phyloP scores from a whole-genome alignment of 1,284 basidiomycete species.

The Pisolithus thermaeus region DNA sequence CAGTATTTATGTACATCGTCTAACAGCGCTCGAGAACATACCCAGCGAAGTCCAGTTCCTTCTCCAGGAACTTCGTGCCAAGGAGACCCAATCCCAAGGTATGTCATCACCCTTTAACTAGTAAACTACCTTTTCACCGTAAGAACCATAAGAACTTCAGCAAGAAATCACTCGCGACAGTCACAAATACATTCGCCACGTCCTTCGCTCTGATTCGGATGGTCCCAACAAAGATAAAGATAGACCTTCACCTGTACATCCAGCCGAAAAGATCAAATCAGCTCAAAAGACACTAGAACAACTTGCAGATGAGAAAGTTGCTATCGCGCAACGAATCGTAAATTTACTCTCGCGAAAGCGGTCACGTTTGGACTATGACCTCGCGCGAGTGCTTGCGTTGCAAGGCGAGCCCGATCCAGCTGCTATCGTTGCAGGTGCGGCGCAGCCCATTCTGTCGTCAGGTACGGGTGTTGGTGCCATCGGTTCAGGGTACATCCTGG shows the following conservation, averaged over 20 bases:
- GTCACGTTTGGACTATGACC: slow-evolving; percentile 51
- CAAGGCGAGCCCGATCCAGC: slow-evolving; percentile 46
- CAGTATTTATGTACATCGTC: background rate
- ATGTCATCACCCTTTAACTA: slow-evolving; percentile 6
- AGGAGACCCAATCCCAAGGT: slow-evolving; percentile 50
- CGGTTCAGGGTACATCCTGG: slow-evolving; percentile 24
- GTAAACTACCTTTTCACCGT: background rate
- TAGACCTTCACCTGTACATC: slow-evolving; percentile 26
- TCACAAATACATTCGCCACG: slow-evolving; percentile 47
- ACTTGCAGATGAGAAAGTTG: slow-evolving; percentile 51
- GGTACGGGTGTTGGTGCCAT: slow-evolving; percentile 10
- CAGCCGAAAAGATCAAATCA: slow-evolving; percentile 27
- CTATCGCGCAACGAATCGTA: slow-evolving; percentile 48
- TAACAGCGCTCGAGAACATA: slow-evolving; percentile 63
- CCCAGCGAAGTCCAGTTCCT: slow-evolving; percentile 68
- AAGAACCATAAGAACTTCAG: slow-evolving; percentile 37
- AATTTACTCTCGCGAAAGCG: slow-evolving; percentile 47
- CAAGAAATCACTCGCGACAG: slow-evolving; percentile 51
- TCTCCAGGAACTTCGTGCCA: slow-evolving; percentile 64
- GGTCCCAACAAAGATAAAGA: slow-evolving; percentile 16
- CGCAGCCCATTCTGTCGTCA: slow-evolving; percentile 16
- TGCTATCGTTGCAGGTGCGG: slow-evolving; percentile 21
- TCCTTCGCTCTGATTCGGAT: slow-evolving; percentile 32
- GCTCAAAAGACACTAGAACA: slow-evolving; percentile 27
- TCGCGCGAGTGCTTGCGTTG: slow-evolving; percentile 46